Evolutionary conservation across 768 basidiomycete genomes (phyloP), one percentile per base, ranked within the genome.

Genomic region (Aureoboletus auriporus): DNA sequence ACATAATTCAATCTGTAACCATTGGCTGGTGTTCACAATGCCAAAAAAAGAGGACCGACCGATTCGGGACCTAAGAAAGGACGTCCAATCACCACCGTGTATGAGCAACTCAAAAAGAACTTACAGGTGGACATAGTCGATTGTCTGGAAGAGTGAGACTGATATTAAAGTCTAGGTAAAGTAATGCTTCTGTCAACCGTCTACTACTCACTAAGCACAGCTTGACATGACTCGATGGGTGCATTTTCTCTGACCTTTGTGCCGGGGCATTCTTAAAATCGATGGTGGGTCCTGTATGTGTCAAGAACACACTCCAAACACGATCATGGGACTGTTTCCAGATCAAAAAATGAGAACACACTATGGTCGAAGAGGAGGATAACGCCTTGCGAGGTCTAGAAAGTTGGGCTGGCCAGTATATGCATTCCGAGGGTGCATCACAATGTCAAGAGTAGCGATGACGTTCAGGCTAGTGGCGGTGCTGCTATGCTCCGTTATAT

Each of bases 101-200:
- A 16, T 7, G 4, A 17, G 13, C 16, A 36, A 5, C 9, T 38
- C 8, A 29, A 43, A n/a, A 39, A 28, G 26, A 11, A 64, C 82
- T 49, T 60, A 95, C 93, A 0, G 93, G 88, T 29, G 94, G 94
- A 66, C 93, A 95, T 6, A 96, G 69, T 46, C 93, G 72, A 66
- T 91, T 78, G 3, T 72, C 62, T 2, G 88, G 87, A 11, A 96
- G 66, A 4, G 69, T 56, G 1, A 94, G 57, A 29, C 69, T 69
- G 30, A 95, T 59, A 1, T 72, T 66, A 60, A 93, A 95, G 67
- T 94, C 90, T 27, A 82, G 75, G 52, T 75, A 69, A 28, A 95
- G 74, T 20, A 97, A 72, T 0, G 88, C 88, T 57, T 85, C 75
- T 2, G 94, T 95, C 55, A 96, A 70, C 38, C 80, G 74, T 59